Evolutionary conservation across 345 rosid species (phyloP), one percentile per base, ranked within the genome.

Genomic region (Euphorbia tirucalli): DNA sequence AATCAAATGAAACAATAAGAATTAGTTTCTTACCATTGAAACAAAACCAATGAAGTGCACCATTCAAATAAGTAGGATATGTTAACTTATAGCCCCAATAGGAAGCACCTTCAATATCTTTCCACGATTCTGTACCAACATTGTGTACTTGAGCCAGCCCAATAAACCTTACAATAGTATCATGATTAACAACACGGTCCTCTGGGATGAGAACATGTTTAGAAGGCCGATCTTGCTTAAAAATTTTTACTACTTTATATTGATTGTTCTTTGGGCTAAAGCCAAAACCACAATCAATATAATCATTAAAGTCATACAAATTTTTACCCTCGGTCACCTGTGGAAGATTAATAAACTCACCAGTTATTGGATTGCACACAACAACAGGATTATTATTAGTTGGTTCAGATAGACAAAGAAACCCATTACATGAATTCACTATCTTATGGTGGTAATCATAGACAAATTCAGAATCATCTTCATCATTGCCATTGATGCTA

Each of bases 401-500:
- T 30, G 69, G 58, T 32, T 61, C 44, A 35, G 60, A 61, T 61
- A 78, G 43, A 48, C 81, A 78, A 44, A 78, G 74, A 39, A 73
- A 69, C 8, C 81, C 81, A 73, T 73, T 78, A 59, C 77, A 73
- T 2, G 81, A 72, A 69, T 68, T 72, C 55, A 72, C 73, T 18
- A 10, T 49, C 48, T 30, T 31, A 30, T 43, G 49, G n/a, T 39
- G 31, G 13, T n/a, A 24, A 4, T 46, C 27, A n/a, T n/a, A n/a
- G n/a, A n/a, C n/a, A n/a, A n/a, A 35, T 35, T 3, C 39, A 7
- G 39, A 35, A 35, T 35, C 11, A 25, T 31, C n/a, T 24, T 24
- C 35, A 16, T 21, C 60, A 8, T 67, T 67, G 19, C 60, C 32
- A 41, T 67, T 30, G 56, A 55, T 39, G 7, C 31, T 37, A 66